A percentile compares a stretch with the other conserved stretches of the same genome.
Evolutionary conservation across 352 stramenopile species (phyloP).

Genomic region (Nothophytophthora sp.): DNA sequence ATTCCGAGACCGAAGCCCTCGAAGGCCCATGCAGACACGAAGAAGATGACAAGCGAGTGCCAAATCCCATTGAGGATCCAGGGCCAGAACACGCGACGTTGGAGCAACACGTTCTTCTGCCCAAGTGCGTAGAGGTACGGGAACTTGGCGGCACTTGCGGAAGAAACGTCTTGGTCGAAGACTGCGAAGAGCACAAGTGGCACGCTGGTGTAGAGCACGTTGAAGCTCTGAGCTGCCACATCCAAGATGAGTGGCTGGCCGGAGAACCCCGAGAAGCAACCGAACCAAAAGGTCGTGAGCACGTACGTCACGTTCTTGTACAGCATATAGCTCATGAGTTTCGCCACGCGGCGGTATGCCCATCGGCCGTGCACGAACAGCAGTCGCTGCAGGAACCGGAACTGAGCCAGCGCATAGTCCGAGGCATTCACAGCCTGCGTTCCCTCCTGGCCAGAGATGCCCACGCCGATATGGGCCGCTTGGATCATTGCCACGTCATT

Average conservation of each 20-base stretch:
- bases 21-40: constrained; percentile 71
- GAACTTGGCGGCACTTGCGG: constrained; percentile 61
- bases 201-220: constrained; percentile 80
- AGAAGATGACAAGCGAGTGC: constrained; percentile 84
- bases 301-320: constrained; percentile 95
- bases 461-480: constrained; percentile 90
- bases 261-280: constrained; percentile 78
- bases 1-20: constrained; percentile 37
- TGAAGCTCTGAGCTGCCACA: constrained; percentile 80
- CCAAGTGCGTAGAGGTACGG: constrained; percentile 69
- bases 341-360: constrained; percentile 91
- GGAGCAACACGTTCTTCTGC: constrained; percentile 65
- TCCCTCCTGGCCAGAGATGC: constrained; percentile 92
- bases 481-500: constrained; percentile 98
- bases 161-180: constrained; percentile 78
- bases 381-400: constrained; percentile 92
- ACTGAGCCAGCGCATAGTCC: constrained; percentile 95
- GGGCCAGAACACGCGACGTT: constrained; percentile 72
- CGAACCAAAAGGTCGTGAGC: constrained; percentile 85
- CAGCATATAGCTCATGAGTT: constrained; percentile 94
- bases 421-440: constrained; percentile 92
- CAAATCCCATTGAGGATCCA: constrained; percentile 85
- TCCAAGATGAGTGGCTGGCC: constrained; percentile 80
- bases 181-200: constrained; percentile 79
- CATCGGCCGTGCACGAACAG: constrained; percentile 93